Evolutionary conservation across 1,139 yeast species (phyloP), one percentile per base, ranked within the genome.

Genomic region (Kodamaea ohmeri): DNA sequence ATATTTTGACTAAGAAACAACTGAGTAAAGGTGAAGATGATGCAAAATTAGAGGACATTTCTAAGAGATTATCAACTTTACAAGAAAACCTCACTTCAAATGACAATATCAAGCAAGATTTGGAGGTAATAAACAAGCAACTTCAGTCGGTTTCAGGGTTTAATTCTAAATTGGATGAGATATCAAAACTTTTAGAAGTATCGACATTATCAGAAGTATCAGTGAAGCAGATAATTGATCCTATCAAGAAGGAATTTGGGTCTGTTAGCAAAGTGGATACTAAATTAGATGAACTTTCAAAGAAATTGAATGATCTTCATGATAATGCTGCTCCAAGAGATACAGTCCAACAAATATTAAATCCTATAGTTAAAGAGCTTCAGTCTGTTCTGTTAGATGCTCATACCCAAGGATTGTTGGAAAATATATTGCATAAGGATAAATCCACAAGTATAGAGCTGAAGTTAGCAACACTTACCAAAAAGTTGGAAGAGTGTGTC

Each of bases 321-420:
- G 17, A 25, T 13, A 25, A 25, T 25, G 12, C 28, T 13, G 28
- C 58, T 37, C 41, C 47, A 40, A 38, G 55, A 29, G 53, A 52
- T 24, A 21, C 51, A n/a, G 48, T 45, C 4, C 37, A 44, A 28
- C 54, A 52, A 25, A 53, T 60, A 4, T 43, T 56, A 3, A 58
- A 56, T 28, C 65, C 64, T 0, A 53, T 61, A 25, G 44, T 59
- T 4, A 52, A 52, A 2, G 62, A 60, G 37, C 45, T 60, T 18
- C 55, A 54, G 32, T 52, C 56, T 1, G 55, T 56, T 1, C 50
- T 58, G 7, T 46, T 56, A 7, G 63, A 60, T 40, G 18, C 37
- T 4, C 51, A 50, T 28, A 54, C 59, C 2, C 47, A 39, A 11
- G 34, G 29, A 15, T 42, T 58, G 13, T 45, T 59, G 25, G 52